Evolutionary conservation across 306 rosid species (phyloP), one percentile per base, ranked within the genome.

Genomic region (Fragaria ananassa): DNA sequence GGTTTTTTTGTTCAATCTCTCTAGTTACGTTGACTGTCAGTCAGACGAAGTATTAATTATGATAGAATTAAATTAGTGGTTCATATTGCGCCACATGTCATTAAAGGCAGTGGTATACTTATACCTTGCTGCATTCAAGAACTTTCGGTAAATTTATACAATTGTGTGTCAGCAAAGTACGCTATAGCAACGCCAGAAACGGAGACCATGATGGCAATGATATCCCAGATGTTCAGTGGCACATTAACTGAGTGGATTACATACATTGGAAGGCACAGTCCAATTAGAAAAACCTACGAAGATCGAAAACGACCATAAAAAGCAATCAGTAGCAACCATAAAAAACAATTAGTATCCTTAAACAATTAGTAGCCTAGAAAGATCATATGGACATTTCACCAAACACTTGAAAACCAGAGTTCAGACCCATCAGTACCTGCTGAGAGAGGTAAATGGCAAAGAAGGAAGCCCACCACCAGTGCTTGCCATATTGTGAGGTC

Each of bases 381-480:
- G 42, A 76, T 71, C 76, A 42, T 9, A 62, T 68, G 14, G 68
- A 77, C 56, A 84, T 73, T 73, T 85, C 73, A 74, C 47, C 79
- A 73, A 87, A 35, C 86, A 82, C 69, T 71, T 74, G n/a, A 7
- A 37, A 15, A 45, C 37, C 75, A 47, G 17, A 39, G 15, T 51
- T 27, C n/a, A 56, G 51, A 67, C 5, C 50, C 41, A 67, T 35
- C 56, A 6, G n/a, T 50, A 95, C 98, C 97, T 92, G 97, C 77
- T 95, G 98, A 39, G 97, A 74, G 66, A 88, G 76, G 72, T 95
- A 95, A 80, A 95, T 83, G 39, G 91, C 84, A 70, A 95, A 89
- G 85, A 95, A 92, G 50, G 97, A 95, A 76, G 86, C 53, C 96
- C 97, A 95, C 97, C 98, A 90, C 98, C 98, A 95, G 18, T 79